Evolutionary conservation across 352 stramenopile genomes (phyloP).

Genomic region (Phytophthora rubi): DNA sequence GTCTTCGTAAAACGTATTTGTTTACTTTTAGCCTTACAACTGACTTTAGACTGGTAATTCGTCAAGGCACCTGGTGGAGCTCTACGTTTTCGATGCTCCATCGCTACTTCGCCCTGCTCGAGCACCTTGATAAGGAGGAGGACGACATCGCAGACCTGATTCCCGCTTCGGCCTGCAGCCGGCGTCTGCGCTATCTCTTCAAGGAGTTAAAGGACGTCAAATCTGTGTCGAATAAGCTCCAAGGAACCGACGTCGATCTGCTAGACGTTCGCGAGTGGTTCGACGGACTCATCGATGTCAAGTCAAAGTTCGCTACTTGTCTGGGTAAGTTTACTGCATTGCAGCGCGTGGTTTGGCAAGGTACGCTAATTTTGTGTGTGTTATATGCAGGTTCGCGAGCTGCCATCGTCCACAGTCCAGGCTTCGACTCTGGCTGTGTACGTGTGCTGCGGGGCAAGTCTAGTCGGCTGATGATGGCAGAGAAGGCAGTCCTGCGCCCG

Average conservation of each 20-base stretch:
- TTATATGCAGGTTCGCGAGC: neutral
- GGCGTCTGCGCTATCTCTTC: neutral
- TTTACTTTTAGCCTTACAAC: neutral
- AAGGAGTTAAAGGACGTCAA: neutral
- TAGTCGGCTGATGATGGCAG: neutral
- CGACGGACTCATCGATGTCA: conserved; percentile 6
- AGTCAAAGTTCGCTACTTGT: conserved; percentile 4
- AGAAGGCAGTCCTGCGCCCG: neutral
- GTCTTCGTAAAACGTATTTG: neutral
- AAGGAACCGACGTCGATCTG: neutral
- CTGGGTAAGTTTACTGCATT: conserved; percentile 1
- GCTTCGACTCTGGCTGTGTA: conserved; percentile 8
- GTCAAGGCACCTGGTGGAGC: neutral
- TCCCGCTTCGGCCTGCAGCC: neutral
- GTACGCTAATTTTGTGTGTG: neutral
- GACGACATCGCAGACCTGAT: neutral
- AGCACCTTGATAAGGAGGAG: neutral
- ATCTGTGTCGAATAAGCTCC: neutral
- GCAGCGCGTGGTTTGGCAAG: no score
- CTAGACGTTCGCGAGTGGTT: neutral
- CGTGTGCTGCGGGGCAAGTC: neutral
- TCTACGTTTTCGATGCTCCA: neutral
- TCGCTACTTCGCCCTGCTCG: neutral
- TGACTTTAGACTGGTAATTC: neutral
- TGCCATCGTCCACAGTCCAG: conserved; percentile 13